A percentile compares a stretch with the other conserved stretches of the same genome.
Conservation (phyloP, 345 rosid species). For the Brassica carinata region DNA sequence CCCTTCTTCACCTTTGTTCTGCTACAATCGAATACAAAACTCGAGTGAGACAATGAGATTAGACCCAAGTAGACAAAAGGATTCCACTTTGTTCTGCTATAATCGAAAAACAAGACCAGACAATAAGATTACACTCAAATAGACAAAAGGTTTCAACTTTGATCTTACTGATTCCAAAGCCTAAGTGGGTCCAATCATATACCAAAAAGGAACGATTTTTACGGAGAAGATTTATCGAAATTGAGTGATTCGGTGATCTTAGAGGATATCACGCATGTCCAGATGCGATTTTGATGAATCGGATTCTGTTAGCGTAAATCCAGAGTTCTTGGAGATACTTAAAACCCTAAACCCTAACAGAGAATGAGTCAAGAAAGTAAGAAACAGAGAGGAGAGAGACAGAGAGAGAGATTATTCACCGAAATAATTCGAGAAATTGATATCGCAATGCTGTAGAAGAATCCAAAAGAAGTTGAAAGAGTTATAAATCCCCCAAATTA, state of each 20-base stretch:
- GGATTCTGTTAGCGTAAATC: constrained; percentile 21
- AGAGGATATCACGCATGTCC: constrained; percentile 4
- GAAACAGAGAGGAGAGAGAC: constrained; percentile 4
- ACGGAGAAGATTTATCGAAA: background rate
- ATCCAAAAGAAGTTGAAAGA: constrained; percentile 2
- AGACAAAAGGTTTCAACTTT: constrained; percentile 19
- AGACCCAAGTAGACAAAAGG: constrained; percentile 14
- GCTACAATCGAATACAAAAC: background rate
- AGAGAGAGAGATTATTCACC: constrained; percentile 33
- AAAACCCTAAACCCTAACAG: constrained; percentile 37
- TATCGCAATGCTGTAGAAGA: too few relatives aligned
- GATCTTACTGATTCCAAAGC: constrained; percentile 18
- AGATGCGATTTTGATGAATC: background rate
- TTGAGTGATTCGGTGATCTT: constrained; percentile 13
- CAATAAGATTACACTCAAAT: background rate
- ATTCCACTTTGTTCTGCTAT: constrained; percentile 14
- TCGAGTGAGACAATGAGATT: background rate
- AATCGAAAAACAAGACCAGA: background rate
- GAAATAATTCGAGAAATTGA: constrained; percentile 17
- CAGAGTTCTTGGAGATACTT: constrained; percentile 26
- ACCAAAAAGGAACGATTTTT: background rate
- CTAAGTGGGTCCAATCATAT: background rate
- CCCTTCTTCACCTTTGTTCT: constrained; percentile 6
- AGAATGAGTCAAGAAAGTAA: background rate
- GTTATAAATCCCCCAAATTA: background rate